These are phyloP conservation scores for Hypomontagnella monticulosa DNA, from an alignment of 495 filamentous ascomycete genomes.

Conservation along the genomic window DNA sequence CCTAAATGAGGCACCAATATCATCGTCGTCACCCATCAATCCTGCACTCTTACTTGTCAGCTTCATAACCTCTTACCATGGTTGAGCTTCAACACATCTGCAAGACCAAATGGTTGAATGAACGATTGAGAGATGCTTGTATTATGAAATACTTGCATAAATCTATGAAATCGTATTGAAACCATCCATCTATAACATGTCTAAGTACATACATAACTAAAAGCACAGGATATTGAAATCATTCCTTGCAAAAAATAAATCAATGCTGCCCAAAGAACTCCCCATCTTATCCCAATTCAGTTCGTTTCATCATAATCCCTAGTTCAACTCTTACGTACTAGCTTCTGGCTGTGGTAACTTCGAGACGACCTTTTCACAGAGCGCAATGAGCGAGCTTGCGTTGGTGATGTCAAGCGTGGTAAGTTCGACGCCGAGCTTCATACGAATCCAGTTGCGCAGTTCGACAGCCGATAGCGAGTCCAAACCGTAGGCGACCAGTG, in stretches of 20 bases:
- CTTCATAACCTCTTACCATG: constrained; percentile 16
- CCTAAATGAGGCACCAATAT: constrained; percentile 21
- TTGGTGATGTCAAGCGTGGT: not conserved
- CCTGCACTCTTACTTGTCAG: constrained; percentile 1
- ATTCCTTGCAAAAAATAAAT: not conserved
- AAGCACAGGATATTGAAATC: not conserved
- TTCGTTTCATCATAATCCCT: too few species aligned
- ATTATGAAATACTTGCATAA: constrained; percentile 18
- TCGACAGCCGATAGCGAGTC: constrained; percentile 49
- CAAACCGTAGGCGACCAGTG: constrained; percentile 41
- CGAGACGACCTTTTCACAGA: constrained; percentile 9
- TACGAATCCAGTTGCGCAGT: constrained; percentile 40
- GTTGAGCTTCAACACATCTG: constrained; percentile 17
- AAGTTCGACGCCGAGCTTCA: constrained; percentile 2
- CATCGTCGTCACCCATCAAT: not conserved
- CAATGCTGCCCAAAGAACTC: not conserved
- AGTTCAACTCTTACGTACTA: not conserved
- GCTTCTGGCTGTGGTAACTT: constrained; percentile 6
- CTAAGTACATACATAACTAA: not conserved
- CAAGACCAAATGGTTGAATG: constrained; percentile 8
- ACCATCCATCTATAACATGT: not conserved
- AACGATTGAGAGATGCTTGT: constrained; percentile 1
- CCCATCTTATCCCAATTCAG: not conserved
- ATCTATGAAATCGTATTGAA: constrained; percentile 1
- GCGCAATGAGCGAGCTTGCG: constrained; percentile 2